Evolutionary conservation across 371 early-diverging fungal species (phyloP).

Genomic region (Mortierella sp.): DNA sequence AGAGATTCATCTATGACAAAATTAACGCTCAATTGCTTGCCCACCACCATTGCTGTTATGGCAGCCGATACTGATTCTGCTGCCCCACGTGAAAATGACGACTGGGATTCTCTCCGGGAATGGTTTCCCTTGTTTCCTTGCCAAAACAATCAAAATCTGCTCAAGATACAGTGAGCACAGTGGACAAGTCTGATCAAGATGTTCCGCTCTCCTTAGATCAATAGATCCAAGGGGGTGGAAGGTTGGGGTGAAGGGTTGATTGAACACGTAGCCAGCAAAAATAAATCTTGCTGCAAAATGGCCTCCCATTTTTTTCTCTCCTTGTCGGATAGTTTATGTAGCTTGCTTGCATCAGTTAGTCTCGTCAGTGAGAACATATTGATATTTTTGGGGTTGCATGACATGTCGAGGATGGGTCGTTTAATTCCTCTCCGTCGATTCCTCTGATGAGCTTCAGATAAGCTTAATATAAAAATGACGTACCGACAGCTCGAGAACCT

Average conservation of each 20-base stretch:
- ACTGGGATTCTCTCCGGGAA: background rate
- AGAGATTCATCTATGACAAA: background rate
- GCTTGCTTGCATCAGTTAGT: too few relatives aligned
- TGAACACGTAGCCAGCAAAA: background rate
- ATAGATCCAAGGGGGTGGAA: background rate
- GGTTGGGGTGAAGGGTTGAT: background rate
- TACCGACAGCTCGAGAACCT: slow-evolving; percentile 90
- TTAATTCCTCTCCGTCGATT: background rate
- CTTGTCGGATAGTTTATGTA: background rate
- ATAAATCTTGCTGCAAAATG: background rate
- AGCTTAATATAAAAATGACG: slow-evolving; percentile 30
- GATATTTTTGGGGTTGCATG: background rate
- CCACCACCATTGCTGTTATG: too few relatives aligned
- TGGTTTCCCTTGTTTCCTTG: too few relatives aligned
- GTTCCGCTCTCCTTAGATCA: background rate
- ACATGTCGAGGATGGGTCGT: background rate
- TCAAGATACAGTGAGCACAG: too few relatives aligned
- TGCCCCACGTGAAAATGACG: background rate
- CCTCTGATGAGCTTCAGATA: background rate
- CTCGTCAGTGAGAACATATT: background rate
- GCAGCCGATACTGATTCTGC: background rate
- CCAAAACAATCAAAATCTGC: too few relatives aligned
- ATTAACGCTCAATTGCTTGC: too few relatives aligned
- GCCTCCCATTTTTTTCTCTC: background rate
- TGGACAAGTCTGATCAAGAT: background rate